Conservation (phyloP, 176 grass and related monocot genomes). For the Pontederia crassipes region DNA sequence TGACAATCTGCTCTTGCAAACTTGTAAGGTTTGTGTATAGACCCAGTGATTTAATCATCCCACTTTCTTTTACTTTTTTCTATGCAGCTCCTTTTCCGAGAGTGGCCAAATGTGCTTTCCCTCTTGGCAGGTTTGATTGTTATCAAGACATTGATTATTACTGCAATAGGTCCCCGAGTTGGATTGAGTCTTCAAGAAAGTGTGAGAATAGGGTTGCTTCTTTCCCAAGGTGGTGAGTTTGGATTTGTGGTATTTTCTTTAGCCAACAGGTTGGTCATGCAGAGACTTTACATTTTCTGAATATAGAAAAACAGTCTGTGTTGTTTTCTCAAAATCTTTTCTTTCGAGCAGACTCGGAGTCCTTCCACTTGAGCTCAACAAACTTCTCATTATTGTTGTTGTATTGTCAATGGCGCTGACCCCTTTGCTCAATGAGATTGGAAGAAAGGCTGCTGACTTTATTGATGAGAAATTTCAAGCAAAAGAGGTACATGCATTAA, state of each 20-base stretch:
- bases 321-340: constrained; percentile 7
- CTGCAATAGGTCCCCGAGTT: constrained; percentile 73
- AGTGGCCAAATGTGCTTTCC: constrained; percentile 93
- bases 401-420: constrained; percentile 98
- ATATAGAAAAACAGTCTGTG: constrained; percentile 5
- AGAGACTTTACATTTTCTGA: neutral
- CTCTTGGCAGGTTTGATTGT: constrained; percentile 70
- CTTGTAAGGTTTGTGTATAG: too few species aligned
- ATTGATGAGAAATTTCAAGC: constrained; percentile 64
- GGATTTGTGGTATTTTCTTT: constrained; percentile 97
- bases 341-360: constrained; percentile 64
- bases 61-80: constrained; percentile 6
- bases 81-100: constrained; percentile 82
- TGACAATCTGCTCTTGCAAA: too few species aligned
- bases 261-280: constrained; percentile 61
- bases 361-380: constrained; percentile 91
- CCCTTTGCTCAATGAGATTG: constrained; percentile 85
- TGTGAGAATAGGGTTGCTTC: constrained; percentile 83
- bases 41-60: neutral
- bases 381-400: constrained; percentile 95
- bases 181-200: constrained; percentile 90
- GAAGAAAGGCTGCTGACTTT: constrained; percentile 54
- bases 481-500: constrained; percentile 49
- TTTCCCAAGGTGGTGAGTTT: constrained; percentile 99
- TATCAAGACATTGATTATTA: constrained; percentile 92